Base-by-base conservation (phyloP, 352 stramenopile genomes). In the Phytophthora sp. region DNA sequence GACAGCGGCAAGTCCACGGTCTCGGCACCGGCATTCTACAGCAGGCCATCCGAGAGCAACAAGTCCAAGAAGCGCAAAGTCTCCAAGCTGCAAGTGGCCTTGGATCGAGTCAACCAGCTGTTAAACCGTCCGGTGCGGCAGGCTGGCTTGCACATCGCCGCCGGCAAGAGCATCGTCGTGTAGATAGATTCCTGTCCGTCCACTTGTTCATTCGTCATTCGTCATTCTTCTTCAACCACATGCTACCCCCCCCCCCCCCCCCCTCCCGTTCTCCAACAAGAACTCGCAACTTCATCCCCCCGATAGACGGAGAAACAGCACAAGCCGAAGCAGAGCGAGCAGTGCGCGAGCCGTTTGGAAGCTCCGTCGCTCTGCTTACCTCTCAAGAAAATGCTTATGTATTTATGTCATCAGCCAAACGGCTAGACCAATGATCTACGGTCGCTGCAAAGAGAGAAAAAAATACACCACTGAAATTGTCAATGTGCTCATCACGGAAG, bases 121-220 rank as follows among this genome's bases (percentile, higher is more conserved):
- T 75, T 93, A 24, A 90, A 93, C 64, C 76, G 82, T 5, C 84
- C 84, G 7, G 84, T 93, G 44, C 82, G 84, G n/a, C 84, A 85
- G 58, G 82, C 80, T 24, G 82, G 78, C 23, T 67, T 92, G 46
- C 86, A 90, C 68, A 68, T 90, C 56, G 55, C 75, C 0, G 73
- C 76, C 2, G 73, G 68, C 64, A 87, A 89, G 68, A 90, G 79
- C 70, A 93, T 93, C 56, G 79, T 91, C 54, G 82, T 93, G 23
- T 93, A 79, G 57, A 30, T 13, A 15, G 35, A 49, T 57, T 58
- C 51, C 57, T 54, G 29, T 57, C 54, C 33, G 64, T 54, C 61
- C 53, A 63, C 21, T 13, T 64, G 59, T 45, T n/a, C 41, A 74
- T 74, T 13, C 31, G 60, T 11, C 59, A 70, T 46, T 46, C 39